phyloP scores from a whole-genome alignment of 176 grass and related monocot genomes.

The Pharus latifolius region DNA sequence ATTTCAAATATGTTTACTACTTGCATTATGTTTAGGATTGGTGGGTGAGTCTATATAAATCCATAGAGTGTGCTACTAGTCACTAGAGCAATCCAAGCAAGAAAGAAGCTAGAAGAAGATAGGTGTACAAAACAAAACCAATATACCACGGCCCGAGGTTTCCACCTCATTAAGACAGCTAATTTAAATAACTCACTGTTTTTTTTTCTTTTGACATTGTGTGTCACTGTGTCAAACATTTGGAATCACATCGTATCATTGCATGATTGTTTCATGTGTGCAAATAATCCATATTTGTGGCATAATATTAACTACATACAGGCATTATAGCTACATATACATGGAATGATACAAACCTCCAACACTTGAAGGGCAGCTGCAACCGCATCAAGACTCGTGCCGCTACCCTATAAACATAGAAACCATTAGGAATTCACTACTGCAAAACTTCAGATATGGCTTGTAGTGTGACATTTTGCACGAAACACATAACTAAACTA shows the following conservation, averaged over 20 bases:
- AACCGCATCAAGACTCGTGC: conserved; percentile 72
- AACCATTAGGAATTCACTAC: conserved; percentile 1
- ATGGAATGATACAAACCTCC: conserved; percentile 36
- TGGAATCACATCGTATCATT: not conserved
- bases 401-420: conserved; percentile 36
- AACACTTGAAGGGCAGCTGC: conserved; percentile 75
- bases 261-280: not conserved
- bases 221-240: no score
- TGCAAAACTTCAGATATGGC: not conserved
- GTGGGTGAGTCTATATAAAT: no score
- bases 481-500: not conserved
- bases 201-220: not conserved
- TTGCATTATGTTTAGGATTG: no score
- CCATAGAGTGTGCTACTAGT: no score
- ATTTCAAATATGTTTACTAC: no score
- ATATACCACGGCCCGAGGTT: no score
- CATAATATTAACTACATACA: not conserved
- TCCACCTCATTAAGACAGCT: no score
- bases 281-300: not conserved
- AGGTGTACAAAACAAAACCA: not conserved
- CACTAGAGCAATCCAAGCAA: no score
- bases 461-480: not conserved
- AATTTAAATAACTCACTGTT: not conserved
- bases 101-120: not conserved
- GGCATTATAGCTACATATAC: not conserved